Evolutionary conservation across 345 rosid species (phyloP), one percentile per base, ranked within the genome.

Genomic region (Boechera divaricarpa): DNA sequence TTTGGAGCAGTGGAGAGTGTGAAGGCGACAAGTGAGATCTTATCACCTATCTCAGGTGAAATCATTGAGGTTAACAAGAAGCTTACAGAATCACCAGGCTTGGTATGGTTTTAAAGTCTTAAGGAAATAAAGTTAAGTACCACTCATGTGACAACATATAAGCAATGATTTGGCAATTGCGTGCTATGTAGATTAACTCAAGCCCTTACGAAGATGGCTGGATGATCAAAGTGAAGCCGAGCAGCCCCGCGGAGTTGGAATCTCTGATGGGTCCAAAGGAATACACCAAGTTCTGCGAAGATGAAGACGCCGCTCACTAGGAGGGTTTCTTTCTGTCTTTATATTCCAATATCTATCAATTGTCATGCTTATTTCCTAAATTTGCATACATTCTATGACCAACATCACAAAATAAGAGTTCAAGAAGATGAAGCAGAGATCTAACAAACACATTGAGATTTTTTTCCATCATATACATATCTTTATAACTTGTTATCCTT

Each of bases 1-100:
- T 94, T 94, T 80, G 97, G 96, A 64, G 96, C 96, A 0, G 94
- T 94, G 57, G 98, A 91, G 70, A 91, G 97, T 86, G 98, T 91
- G 60, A 91, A 90, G 77, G 97, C 98, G 5, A 91, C 96, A n/a
- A 94, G 98, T 82, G 97, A 94, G 78, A 57, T 91, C 59, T 85
- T 86, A 76, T 88, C 91, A 31, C 97, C 96, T 0, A 82, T 91
- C 80, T 88, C 97, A 10, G 97, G 97, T 65, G 89, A 90, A 69
- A 38, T 94, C 64, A 79, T 91, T 52, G 97, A 88, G 85, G 85
- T 91, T 61, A 94, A 91, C 82, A 63, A 87, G 11, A 85, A 84
- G 81, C 97, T 94, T 26, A 60, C 67, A 4, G 96, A 86, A 31
- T 38, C 86, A n/a, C 97, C 96, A 18, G 96, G 96, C 55, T 42